Evolutionary conservation across 192 early-diverging fungal species (phyloP).

Genomic region (Entophlyctis luteolus): DNA sequence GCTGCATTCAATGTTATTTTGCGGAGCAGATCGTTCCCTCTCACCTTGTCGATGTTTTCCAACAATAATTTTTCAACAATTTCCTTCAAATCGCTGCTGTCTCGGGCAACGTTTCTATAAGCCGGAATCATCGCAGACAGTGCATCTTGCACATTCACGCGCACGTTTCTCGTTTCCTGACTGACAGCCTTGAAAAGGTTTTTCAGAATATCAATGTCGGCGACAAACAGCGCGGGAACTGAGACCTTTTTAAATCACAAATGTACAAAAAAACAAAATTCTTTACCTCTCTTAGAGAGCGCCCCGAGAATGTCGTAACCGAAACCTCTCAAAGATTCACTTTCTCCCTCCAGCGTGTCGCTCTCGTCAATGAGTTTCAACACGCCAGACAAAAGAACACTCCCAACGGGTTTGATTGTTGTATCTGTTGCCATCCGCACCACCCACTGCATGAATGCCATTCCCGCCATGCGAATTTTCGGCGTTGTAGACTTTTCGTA

Average conservation of each 20-base stretch:
- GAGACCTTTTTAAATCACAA: not conserved
- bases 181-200: constrained; percentile 69
- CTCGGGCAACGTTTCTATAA: constrained; percentile 28
- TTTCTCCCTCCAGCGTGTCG: constrained; percentile 29
- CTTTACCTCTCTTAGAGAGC: constrained; percentile 64
- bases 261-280: not conserved
- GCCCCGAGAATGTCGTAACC: constrained; percentile 82
- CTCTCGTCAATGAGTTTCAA: constrained; percentile 54
- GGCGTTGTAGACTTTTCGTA: constrained; percentile 68
- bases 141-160: constrained; percentile 75
- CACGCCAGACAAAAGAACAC: constrained; percentile 67
- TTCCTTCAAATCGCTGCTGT: not conserved
- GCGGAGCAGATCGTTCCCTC: not conserved
- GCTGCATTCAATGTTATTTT: not conserved
- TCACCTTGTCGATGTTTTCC: constrained; percentile 46
- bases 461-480: constrained; percentile 68
- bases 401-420: constrained; percentile 59
- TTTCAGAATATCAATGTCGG: constrained; percentile 58
- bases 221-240: constrained; percentile 66
- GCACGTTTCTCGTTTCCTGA: constrained; percentile 59
- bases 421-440: constrained; percentile 60
- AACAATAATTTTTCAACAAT: constrained; percentile 34
- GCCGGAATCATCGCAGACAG: constrained; percentile 72
- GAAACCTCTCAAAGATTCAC: constrained; percentile 69
- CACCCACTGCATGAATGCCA: constrained; percentile 87